A percentile compares a stretch with the other conserved stretches of the same genome.
phyloP scores from a whole-genome alignment of 2,329 filamentous ascomycete species.

The Thelonectria olida region DNA sequence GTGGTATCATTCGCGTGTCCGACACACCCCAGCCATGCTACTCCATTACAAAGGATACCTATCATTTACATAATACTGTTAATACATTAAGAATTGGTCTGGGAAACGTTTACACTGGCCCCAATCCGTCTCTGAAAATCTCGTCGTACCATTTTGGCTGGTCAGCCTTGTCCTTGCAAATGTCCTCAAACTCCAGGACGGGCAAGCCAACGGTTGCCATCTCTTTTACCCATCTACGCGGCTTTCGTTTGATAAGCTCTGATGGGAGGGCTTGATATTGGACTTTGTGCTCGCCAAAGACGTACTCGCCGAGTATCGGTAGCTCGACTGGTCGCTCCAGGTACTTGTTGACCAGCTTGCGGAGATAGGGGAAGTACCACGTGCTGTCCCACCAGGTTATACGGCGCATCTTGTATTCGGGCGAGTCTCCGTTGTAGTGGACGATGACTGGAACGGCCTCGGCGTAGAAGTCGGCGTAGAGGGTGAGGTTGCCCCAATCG shows the following conservation, averaged over 20 bases:
- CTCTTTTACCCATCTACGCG: neutral
- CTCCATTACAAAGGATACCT: too few relatives aligned
- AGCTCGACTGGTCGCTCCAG: neutral
- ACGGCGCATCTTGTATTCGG: conserved; percentile 18
- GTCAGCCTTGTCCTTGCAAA: neutral
- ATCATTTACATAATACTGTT: too few relatives aligned
- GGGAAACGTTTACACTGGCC: neutral
- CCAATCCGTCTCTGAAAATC: neutral
- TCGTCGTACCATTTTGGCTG: neutral
- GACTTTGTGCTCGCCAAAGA: neutral
- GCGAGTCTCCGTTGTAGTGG: conserved; percentile 29
- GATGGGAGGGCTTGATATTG: neutral
- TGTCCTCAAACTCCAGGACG: neutral
- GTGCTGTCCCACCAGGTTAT: conserved; percentile 25
- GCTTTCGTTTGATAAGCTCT: neutral
- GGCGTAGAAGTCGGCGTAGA: conserved; percentile 31
- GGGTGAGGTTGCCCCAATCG: conserved; percentile 27
- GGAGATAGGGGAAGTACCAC: conserved; percentile 29
- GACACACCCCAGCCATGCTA: too few relatives aligned
- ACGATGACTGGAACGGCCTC: conserved; percentile 25
- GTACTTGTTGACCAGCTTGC: conserved; percentile 2
- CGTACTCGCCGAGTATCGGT: neutral
- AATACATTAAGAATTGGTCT: too few relatives aligned
- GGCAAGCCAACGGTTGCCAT: neutral
- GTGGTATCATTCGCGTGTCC: too few relatives aligned